Evolutionary conservation across 2,329 filamentous ascomycete species (phyloP), one percentile per base, ranked within the genome.

Genomic region (Arthrobotrys megalospora): DNA sequence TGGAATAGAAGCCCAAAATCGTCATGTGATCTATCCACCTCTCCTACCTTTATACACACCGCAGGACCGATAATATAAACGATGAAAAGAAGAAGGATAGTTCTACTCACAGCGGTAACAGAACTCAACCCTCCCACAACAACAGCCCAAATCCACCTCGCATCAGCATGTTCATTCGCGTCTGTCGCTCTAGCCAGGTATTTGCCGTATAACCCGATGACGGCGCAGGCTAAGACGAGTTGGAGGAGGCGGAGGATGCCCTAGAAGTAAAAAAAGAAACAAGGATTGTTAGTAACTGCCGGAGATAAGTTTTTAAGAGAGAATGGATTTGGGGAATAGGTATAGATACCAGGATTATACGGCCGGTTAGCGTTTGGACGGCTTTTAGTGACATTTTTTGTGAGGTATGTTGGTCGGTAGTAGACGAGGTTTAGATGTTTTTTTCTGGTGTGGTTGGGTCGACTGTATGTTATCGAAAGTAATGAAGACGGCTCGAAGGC

Each of bases 141-240:
- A 68, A 91, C 89, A 0, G 93, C 94, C 84, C 91, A 97, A 62
- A 90, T 36, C 92, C 92, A 95, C 88, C 90, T 91, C 0, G 89
- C 87, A 82, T 92, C 89, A 1, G 85, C 84, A 79, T 89, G 87
- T 48, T 86, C 86, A 67, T 87, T 83, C 4, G 86, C 83, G 24
- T 89, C 85, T 34, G 85, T 83, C 0, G 90, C 89, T 21, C 85
- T 84, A 77, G 89, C 84, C 8, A 96, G 85, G 82, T 95, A 92
- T 41, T 87, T 85, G 41, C 90, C 92, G 80, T 96, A 97, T 14
- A 97, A 88, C 0, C 92, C 94, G 80, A 91, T 90, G 67, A 96
- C 91, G 1, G 91, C 89, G 73, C 97, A 85, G 12, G 90, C 93
- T 80, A 96, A 87, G 69, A 92, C 88, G 82, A 97, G 91, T 82